Evolutionary conservation across 1,139 yeast species (phyloP).

Genomic region (Candida freyschussii): DNA sequence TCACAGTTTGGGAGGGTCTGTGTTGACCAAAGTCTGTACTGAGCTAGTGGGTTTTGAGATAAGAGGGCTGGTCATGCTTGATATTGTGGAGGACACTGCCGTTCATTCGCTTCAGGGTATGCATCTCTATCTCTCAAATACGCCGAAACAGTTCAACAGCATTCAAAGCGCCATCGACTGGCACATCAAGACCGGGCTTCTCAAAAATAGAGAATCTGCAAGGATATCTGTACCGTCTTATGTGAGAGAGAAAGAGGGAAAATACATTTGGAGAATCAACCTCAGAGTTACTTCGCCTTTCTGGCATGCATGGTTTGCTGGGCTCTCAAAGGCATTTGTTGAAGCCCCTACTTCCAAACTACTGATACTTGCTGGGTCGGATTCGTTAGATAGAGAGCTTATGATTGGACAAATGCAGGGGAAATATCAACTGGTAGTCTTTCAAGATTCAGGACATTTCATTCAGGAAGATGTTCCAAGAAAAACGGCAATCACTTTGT

Average conservation of each 20-base stretch:
- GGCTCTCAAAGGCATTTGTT: slow-evolving; percentile 63
- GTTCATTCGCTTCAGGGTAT: slow-evolving; percentile 61
- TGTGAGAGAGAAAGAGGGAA: slow-evolving; percentile 30
- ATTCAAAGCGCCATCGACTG: slow-evolving; percentile 69
- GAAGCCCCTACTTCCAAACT: slow-evolving; percentile 56
- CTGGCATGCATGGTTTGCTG: slow-evolving; percentile 82
- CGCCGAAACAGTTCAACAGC: slow-evolving; percentile 57
- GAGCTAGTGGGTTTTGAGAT: slow-evolving; percentile 29
- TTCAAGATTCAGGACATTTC: slow-evolving; percentile 83
- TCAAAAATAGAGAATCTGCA: slow-evolving; percentile 61
- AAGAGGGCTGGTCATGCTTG: slow-evolving; percentile 72
- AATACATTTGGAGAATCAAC: slow-evolving; percentile 58
- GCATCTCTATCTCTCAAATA: slow-evolving; percentile 52
- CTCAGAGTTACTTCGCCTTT: slow-evolving; percentile 53
- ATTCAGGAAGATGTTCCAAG: slow-evolving; percentile 84
- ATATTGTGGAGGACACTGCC: slow-evolving; percentile 94
- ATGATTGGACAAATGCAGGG: slow-evolving; percentile 98
- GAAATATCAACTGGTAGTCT: slow-evolving; percentile 81
- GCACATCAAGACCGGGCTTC: slow-evolving; percentile 57
- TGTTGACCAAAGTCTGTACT: slow-evolving; percentile 50
- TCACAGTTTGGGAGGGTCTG: slow-evolving; percentile 90
- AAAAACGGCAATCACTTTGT: slow-evolving; percentile 54
- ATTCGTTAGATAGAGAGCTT: slow-evolving; percentile 74
- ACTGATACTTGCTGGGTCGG: slow-evolving; percentile 84
- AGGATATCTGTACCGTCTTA: slow-evolving; percentile 71